Conservation (phyloP, 805 yeast genomes). For the Ogataea polymorpha region DNA sequence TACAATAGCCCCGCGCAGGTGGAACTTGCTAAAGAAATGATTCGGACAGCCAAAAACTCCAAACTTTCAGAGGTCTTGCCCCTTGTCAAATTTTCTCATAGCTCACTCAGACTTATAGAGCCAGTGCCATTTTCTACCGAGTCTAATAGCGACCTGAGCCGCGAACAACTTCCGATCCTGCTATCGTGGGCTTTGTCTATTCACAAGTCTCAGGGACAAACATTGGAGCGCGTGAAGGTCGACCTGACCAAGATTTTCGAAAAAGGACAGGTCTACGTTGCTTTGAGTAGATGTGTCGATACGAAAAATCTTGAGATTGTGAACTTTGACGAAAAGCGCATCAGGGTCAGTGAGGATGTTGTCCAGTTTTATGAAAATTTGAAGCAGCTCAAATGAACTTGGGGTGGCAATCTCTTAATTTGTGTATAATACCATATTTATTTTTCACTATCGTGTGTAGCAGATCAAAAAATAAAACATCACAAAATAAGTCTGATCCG, state of each 20-base stretch:
- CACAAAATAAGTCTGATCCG: background rate
- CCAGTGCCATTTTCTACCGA: constrained; percentile 37
- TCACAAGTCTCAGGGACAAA: constrained; percentile 85
- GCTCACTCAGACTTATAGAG: constrained; percentile 30
- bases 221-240: constrained; percentile 66
- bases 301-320: constrained; percentile 61
- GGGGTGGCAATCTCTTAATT: no score
- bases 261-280: constrained; percentile 82
- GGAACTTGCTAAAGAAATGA: constrained; percentile 19
- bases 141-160: constrained; percentile 27
- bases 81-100: constrained; percentile 43
- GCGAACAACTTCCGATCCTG: constrained; percentile 66
- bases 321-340: constrained; percentile 58
- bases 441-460: no score
- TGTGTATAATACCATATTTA: no score
- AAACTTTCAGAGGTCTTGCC: constrained; percentile 34
- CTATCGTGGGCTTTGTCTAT: constrained; percentile 83
- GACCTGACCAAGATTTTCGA: constrained; percentile 68
- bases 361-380: constrained; percentile 55
- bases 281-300: constrained; percentile 73
- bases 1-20: constrained; percentile 2
- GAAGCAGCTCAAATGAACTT: constrained; percentile 15
- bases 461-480: no score
- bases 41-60: constrained; percentile 21
- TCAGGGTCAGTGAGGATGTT: constrained; percentile 60